Evolutionary conservation across 768 basidiomycete genomes (phyloP), one percentile per base, ranked within the genome.

Genomic region (Podaxis mareebaensis): DNA sequence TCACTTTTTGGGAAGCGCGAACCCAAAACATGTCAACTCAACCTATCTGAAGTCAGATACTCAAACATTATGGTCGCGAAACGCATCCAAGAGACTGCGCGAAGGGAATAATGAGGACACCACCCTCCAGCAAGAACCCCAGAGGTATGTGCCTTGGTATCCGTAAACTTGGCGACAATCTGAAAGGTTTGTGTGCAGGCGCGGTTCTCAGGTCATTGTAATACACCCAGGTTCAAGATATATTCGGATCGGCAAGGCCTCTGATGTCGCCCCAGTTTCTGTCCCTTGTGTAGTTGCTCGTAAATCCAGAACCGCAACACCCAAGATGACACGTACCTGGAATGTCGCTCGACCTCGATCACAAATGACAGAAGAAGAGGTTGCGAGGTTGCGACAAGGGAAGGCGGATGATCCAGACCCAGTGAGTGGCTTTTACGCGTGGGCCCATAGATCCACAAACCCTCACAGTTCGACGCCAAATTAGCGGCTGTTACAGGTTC

Each of bases 201-300:
- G 91, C 53, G 92, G 92, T 49, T 88, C 90, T 3, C 87, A 92
- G 63, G 86, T 91, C 56, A 79, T 93, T 56, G 87, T 93, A 12
- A 85, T 93, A 53, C 92, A 94, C 68, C 90, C 87, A 13, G 92
- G 92, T 42, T 92, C 91, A 17, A 81, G 90, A 15, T 86, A 76
- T 68, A 74, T 92, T 28, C 85, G 90, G 51, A 86, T 93, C 38
- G 92, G 92, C 48, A 85, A 79, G 67, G 92, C 91, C 2, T 90
- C 87, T 13, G 91, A 93, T 67, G 88, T 92, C 24, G 86, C 83
- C 46, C 92, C 92, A n/a, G 65, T 83, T 7, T 70, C 81, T 10
- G 78, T 93, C 6, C 88, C 88, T 6, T 87, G 83, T 69, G 89
- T 92, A 11, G 86, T 93, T 67, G 92, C 91, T 12, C 83, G 91